phyloP scores from a whole-genome alignment of 225 moss, liverwort and hornwort genomes.

The Marchantia paleacea region DNA sequence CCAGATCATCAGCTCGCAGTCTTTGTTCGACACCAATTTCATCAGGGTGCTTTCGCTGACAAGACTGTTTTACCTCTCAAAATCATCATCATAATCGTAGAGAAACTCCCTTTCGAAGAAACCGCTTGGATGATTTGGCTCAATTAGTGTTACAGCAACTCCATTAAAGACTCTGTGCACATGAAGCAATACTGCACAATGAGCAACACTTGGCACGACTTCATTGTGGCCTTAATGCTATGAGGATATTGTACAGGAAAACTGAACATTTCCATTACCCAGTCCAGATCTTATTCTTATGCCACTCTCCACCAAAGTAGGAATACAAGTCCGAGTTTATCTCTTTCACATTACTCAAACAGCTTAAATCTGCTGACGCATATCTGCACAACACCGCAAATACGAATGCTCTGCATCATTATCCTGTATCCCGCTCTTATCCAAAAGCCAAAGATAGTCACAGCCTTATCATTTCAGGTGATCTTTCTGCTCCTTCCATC shows the following conservation, averaged over 20 bases:
- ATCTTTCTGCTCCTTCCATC: too few species aligned
- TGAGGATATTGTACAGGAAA: not conserved
- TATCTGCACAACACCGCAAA: conserved; percentile 40
- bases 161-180: conserved; percentile 50
- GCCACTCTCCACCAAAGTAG: conserved; percentile 53
- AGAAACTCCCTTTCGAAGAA: conserved; percentile 51
- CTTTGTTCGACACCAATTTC: not conserved
- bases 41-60: not conserved
- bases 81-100: conserved; percentile 61
- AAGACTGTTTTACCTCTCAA: conserved; percentile 50
- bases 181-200: not conserved
- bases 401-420: not conserved
- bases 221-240: not conserved
- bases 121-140: conserved; percentile 50
- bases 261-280: conserved; percentile 38
- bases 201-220: not conserved
- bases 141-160: conserved; percentile 61
- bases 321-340: conserved; percentile 60
- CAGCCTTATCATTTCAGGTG: too few species aligned
- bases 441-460: too few species aligned
- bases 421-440: not conserved
- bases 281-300: conserved; percentile 69
- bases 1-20: not conserved
- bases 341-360: conserved; percentile 52
- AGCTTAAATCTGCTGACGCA: conserved; percentile 50